phyloP scores from a whole-genome alignment of 139 green algal species.

The Cymbomonas tetramitiformis region DNA sequence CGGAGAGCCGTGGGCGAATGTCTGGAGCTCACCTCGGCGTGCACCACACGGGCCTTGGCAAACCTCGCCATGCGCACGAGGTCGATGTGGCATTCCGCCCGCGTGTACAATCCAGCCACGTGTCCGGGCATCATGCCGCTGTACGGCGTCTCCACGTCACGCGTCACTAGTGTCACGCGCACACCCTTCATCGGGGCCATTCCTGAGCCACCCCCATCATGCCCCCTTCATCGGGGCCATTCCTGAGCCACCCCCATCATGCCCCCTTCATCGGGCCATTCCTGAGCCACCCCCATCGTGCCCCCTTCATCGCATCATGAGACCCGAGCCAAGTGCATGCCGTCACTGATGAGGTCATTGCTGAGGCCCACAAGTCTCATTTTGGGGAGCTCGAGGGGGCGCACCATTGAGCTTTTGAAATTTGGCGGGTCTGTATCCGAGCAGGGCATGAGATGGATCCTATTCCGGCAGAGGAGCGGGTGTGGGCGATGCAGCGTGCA shows the following conservation, averaged over 20 bases:
- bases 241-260: too few relatives aligned
- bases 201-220: too few relatives aligned
- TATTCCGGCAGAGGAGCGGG: too few relatives aligned
- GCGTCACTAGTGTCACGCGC: constrained; percentile 69
- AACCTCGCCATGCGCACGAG: constrained; percentile 51
- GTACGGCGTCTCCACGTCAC: constrained; percentile 76
- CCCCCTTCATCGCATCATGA: too few relatives aligned
- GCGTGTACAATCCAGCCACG: constrained; percentile 73
- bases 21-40: constrained; percentile 51
- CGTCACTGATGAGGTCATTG: neutral
- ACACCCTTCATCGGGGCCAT: constrained; percentile 49
- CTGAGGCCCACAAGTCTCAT: neutral
- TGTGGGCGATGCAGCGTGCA: too few relatives aligned
- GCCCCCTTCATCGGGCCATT: constrained; percentile 46
- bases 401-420: too few relatives aligned
- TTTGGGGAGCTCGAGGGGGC: too few relatives aligned
- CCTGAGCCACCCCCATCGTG: too few relatives aligned
- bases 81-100: constrained; percentile 87
- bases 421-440: too few relatives aligned
- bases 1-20: too few relatives aligned
- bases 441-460: too few relatives aligned
- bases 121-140: constrained; percentile 92
- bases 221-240: constrained; percentile 44
- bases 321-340: too few relatives aligned
- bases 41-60: constrained; percentile 54